These are phyloP conservation scores for Cladosporium sp. DNA, from an alignment of 2,329 filamentous ascomycete species.

Conservation along the genomic window DNA sequence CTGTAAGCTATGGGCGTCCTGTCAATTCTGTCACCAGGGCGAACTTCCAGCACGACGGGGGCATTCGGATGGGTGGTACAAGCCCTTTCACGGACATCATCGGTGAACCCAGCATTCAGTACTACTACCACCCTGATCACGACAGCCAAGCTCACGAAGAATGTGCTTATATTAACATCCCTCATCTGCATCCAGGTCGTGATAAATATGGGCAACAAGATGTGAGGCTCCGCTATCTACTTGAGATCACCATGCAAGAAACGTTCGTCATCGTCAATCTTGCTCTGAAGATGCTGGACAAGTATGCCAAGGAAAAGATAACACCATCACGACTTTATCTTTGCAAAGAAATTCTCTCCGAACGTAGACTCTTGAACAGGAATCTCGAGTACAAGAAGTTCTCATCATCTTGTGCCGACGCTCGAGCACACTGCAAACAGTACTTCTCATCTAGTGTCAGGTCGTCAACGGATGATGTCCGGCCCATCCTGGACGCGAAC, in stretches of 20 bases:
- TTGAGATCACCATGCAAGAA: not conserved
- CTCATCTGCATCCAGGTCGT: not conserved
- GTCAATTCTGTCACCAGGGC: not conserved
- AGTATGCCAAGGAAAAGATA: not conserved
- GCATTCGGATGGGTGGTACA: too few relatives aligned
- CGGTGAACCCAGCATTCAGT: not conserved
- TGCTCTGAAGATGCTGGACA: not conserved
- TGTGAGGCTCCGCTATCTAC: not conserved
- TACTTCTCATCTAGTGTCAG: too few relatives aligned
- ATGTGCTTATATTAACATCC: not conserved
- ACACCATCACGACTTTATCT: not conserved
- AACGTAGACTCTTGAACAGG: not conserved
- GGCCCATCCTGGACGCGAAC: too few relatives aligned
- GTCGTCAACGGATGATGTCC: too few relatives aligned
- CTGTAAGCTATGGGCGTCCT: not conserved
- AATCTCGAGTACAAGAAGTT: not conserved
- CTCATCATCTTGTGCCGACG: not conserved
- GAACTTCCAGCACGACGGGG: not conserved
- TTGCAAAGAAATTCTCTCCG: not conserved
- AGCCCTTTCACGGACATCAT: not conserved
- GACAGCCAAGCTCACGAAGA: not conserved
- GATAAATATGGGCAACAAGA: not conserved
- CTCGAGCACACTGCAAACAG: not conserved
- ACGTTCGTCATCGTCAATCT: not conserved
- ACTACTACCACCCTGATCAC: not conserved